Conservation (phyloP, 2,329 filamentous ascomycete species). For the Diaporthe sp. region DNA sequence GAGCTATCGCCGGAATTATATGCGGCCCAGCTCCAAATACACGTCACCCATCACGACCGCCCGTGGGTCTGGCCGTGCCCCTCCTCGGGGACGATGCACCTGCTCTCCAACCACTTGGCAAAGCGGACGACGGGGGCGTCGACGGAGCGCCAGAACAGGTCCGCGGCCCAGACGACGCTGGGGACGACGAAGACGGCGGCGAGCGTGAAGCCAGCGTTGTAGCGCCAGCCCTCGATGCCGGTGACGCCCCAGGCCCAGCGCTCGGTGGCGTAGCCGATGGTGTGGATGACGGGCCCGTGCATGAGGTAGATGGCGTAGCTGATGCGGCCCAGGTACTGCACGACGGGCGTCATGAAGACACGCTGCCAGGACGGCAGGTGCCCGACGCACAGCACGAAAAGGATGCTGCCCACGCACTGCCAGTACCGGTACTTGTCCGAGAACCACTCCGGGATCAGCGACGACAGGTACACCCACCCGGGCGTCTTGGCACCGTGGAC, state of each 20-base stretch:
- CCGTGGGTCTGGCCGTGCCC: constrained; percentile 7
- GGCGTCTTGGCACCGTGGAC: constrained; percentile 58
- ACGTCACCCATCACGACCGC: constrained; percentile 17
- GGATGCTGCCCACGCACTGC: constrained; percentile 66
- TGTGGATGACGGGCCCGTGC: constrained; percentile 70
- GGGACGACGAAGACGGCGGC: constrained; percentile 64
- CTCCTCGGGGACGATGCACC: constrained; percentile 50
- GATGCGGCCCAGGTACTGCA: constrained; percentile 73
- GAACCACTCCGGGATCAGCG: constrained; percentile 65
- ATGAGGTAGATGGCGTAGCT: constrained; percentile 74
- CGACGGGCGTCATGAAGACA: constrained; percentile 62
- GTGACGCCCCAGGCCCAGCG: constrained; percentile 62
- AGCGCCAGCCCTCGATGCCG: constrained; percentile 61
- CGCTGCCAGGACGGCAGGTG: constrained; percentile 62
- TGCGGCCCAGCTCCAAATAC: not conserved
- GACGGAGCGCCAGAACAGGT: constrained; percentile 69
- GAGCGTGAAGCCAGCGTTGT: constrained; percentile 62
- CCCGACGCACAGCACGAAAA: constrained; percentile 66
- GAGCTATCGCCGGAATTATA: not conserved
- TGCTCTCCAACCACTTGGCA: constrained; percentile 68
- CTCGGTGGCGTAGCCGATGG: constrained; percentile 66
- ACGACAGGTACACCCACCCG: constrained; percentile 65
- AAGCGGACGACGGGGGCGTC: constrained; percentile 70
- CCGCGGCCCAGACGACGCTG: constrained; percentile 66
- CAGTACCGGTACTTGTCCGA: constrained; percentile 67